These are phyloP conservation scores for Ophiobolus disseminans DNA, from an alignment of 2,329 filamentous ascomycete species.

Conservation along the genomic window DNA sequence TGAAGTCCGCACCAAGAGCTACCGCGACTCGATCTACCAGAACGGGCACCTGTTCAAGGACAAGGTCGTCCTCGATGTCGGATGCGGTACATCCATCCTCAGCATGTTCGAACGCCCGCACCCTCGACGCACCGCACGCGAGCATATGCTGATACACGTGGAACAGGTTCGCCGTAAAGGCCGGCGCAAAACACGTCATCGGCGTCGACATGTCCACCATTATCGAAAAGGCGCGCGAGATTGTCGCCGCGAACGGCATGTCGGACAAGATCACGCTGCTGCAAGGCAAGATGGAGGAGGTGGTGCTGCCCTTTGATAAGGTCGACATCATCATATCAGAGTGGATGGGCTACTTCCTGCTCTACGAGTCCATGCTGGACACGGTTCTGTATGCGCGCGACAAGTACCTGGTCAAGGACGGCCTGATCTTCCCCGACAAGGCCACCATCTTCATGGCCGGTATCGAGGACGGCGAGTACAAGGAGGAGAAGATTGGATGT, in stretches of 20 bases:
- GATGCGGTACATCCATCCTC: constrained; percentile 95
- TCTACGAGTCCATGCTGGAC: constrained; percentile 99
- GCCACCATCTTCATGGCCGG: constrained; percentile 95
- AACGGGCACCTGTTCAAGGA: constrained; percentile 94
- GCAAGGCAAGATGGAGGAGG: constrained; percentile 99
- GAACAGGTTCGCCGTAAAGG: constrained; percentile 90
- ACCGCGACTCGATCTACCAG: constrained; percentile 97
- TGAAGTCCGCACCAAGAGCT: constrained; percentile 94
- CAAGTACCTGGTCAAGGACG: constrained; percentile 83
- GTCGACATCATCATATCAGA: constrained; percentile 99
- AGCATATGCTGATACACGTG: constrained; percentile 27
- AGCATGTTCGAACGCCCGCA: constrained; percentile 78
- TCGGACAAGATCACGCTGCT: constrained; percentile 95
- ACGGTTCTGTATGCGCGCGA: constrained; percentile 97
- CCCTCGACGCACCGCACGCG: constrained; percentile 14
- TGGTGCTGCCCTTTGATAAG: constrained; percentile 88
- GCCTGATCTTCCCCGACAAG: constrained; percentile 98
- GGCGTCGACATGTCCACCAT: constrained; percentile 99
- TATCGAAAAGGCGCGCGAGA: constrained; percentile 97
- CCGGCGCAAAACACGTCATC: constrained; percentile 97
- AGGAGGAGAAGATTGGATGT: constrained; percentile 99
- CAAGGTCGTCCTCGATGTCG: constrained; percentile 94
- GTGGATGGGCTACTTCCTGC: constrained; percentile 99
- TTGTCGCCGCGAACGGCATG: constrained; percentile 90
- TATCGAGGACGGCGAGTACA: constrained; percentile 99